Base-by-base conservation (phyloP, 108 stramenopile genomes). In the Chaetoceros tenuissimus region DNA sequence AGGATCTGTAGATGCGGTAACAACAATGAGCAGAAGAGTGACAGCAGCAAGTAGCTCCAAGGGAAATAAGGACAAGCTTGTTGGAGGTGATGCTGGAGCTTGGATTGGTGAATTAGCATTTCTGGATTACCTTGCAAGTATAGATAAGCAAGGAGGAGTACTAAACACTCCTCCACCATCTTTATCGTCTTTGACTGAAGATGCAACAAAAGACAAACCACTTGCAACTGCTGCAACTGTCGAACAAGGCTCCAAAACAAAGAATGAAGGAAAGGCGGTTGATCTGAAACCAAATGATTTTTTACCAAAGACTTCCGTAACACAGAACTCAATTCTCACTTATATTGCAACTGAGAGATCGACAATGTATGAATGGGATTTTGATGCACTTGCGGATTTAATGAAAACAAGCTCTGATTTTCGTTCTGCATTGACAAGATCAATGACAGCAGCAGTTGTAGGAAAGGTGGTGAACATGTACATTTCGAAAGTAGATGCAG, bases 51-150 rank as follows among this genome's bases (percentile, higher is more conserved):
- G 78, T 22, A 71, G 72, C 57, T 26, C 52, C 56, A 49, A 67
- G 54, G 62, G 73, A 2, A 74, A 78, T 59, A 52, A 62, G 24
- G 45, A 59, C n/a, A 60, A 46, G 2, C 56, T 65, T 28, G 46
- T 24, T 18, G 82, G 89, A 25, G 85, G 85, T n/a, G 82, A 87
- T 52, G 74, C 80, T 3, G 89, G 89, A 7, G 85, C 89, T 5
- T 92, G 85, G 85, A 57, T 87, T 22, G 89, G 89, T 24, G 89
- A 92, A 67, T 85, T 92, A 72, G 73, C 85, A 3, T 85, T 92
- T 52, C 57, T 92, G 23, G 77, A 84, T 53, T 50, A 52, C 8
- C 55, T 75, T 28, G 80, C 80, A 78, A 71, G 71, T 24, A 70
- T 55, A 21, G 70, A 74, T 40, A 5, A 31, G 27, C 22, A 25